Evolutionary conservation across 805 yeast genomes (phyloP).

Genomic region (Myxozyma sirexii): DNA sequence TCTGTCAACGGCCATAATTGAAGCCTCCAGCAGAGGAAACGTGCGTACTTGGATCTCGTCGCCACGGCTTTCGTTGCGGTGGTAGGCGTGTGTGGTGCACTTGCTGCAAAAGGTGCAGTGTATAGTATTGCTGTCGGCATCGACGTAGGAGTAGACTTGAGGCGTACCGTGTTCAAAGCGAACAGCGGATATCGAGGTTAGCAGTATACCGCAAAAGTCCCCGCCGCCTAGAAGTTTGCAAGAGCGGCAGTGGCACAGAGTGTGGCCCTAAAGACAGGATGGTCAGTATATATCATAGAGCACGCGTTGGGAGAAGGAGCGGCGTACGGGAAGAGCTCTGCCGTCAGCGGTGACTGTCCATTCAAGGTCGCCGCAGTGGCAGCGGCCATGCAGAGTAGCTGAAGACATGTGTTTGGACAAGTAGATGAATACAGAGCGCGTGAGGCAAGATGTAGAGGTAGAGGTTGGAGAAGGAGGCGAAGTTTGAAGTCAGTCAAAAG

Average conservation of each 20-base stretch:
- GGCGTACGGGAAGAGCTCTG: slow-evolving; percentile 23
- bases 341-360: slow-evolving; percentile 32
- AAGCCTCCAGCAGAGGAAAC: slow-evolving; percentile 30
- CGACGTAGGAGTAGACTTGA: slow-evolving; percentile 28
- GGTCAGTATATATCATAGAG: neutral
- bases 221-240: slow-evolving; percentile 34
- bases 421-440: neutral
- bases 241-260: slow-evolving; percentile 32
- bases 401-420: neutral
- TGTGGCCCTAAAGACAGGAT: slow-evolving; percentile 22
- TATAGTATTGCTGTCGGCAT: slow-evolving; percentile 17
- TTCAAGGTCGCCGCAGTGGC: slow-evolving; percentile 33
- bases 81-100: slow-evolving; percentile 35
- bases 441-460: neutral
- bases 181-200: slow-evolving; percentile 28
- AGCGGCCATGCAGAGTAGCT: slow-evolving; percentile 30
- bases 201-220: slow-evolving; percentile 31
- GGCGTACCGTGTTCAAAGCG: slow-evolving; percentile 31
- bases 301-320: neutral
- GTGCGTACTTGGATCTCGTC: slow-evolving; percentile 33
- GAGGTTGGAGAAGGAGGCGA: neutral
- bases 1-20: slow-evolving; percentile 30
- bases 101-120: slow-evolving; percentile 32
- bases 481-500: too few relatives aligned
- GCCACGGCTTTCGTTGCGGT: slow-evolving; percentile 32